Evolutionary conservation across 2,329 filamentous ascomycete genomes (phyloP).

Genomic region (Diaporthe caulivora): DNA sequence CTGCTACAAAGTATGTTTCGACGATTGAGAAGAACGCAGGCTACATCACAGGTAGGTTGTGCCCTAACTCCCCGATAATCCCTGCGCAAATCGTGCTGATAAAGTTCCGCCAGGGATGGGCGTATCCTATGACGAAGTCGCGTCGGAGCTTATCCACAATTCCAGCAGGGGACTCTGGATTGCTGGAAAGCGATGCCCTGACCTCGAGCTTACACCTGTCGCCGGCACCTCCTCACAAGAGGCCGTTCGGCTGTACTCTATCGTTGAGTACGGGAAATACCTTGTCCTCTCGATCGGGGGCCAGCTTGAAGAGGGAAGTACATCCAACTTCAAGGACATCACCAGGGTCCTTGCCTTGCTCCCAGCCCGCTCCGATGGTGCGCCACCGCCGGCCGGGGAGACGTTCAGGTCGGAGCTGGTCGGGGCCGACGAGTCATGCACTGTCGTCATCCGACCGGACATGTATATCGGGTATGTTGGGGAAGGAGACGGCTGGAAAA

Average conservation of each 20-base stretch:
- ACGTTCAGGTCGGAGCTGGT: conserved; percentile 50
- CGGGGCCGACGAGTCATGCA: conserved; percentile 44
- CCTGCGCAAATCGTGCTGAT: neutral
- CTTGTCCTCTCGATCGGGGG: conserved; percentile 7
- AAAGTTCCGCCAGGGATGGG: conserved; percentile 52
- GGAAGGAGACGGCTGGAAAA: conserved; percentile 44
- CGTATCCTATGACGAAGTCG: conserved; percentile 53
- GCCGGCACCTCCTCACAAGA: conserved; percentile 46
- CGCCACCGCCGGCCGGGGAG: conserved; percentile 26
- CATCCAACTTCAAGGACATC: neutral
- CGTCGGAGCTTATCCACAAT: conserved; percentile 50
- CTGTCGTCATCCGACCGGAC: conserved; percentile 54
- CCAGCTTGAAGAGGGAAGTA: neutral
- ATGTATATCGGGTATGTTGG: conserved; percentile 56
- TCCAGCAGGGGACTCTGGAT: conserved; percentile 53
- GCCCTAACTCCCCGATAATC: neutral
- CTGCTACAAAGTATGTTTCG: conserved; percentile 59
- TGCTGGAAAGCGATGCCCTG: conserved; percentile 54
- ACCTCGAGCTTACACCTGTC: conserved; percentile 52
- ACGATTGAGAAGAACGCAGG: conserved; percentile 61
- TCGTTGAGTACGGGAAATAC: conserved; percentile 22
- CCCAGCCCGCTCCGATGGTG: conserved; percentile 20
- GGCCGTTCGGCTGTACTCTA: conserved; percentile 34
- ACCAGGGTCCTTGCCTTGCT: conserved; percentile 6
- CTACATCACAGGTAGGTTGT: conserved; percentile 58